Evolutionary conservation across 208 protist genomes (phyloP).

Genomic region (Tritrichomonas foetus): DNA sequence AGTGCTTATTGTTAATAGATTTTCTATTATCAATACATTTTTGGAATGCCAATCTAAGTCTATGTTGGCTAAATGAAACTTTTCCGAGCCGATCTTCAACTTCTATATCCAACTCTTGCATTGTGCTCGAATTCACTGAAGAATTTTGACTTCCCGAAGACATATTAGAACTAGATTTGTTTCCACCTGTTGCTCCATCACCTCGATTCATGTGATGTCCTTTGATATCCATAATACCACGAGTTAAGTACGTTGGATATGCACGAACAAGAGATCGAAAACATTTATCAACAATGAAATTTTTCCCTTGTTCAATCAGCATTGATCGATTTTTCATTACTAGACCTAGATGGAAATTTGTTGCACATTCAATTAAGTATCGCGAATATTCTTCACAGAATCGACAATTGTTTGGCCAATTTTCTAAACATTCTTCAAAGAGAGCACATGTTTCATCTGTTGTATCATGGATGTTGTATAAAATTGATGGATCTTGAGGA

Average conservation of each 20-base stretch:
- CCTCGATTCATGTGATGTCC: too few relatives aligned
- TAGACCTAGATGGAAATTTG: too few relatives aligned
- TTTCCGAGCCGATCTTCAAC: not conserved
- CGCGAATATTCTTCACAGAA: too few relatives aligned
- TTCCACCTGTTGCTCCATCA: too few relatives aligned
- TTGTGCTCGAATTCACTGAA: not conserved
- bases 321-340: not conserved
- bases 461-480: too few relatives aligned
- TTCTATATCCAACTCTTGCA: not conserved
- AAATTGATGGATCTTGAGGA: not conserved
- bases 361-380: too few relatives aligned
- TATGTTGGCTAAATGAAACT: not conserved
- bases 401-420: too few relatives aligned
- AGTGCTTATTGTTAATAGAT: too few relatives aligned
- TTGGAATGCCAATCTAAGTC: not conserved
- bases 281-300: not conserved
- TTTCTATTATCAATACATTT: not conserved
- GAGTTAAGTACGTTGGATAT: not conserved
- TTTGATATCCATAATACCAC: not conserved
- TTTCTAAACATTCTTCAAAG: too few relatives aligned
- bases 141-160: too few relatives aligned
- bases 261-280: not conserved
- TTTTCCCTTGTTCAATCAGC: not conserved
- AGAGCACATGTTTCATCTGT: too few relatives aligned
- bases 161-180: too few relatives aligned